phyloP scores from a whole-genome alignment of 2,329 filamentous ascomycete species.

The Talaromyces islandicus region DNA sequence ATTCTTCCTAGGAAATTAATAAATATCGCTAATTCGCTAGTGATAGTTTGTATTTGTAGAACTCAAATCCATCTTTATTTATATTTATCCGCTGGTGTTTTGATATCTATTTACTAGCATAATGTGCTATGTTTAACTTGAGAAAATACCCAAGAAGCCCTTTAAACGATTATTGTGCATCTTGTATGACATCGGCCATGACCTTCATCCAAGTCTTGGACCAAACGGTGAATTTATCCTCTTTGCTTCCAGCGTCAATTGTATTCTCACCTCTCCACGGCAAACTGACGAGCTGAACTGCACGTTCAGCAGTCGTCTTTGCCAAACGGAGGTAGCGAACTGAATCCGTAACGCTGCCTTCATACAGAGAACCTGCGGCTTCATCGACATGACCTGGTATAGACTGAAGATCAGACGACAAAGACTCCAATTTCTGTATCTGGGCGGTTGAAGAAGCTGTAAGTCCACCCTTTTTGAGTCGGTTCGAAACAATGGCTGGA shows the following conservation, averaged over 20 bases:
- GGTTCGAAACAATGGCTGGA: constrained; percentile 36
- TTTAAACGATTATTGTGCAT: constrained; percentile 12
- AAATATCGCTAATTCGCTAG: not conserved
- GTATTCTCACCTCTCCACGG: constrained; percentile 51
- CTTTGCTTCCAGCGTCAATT: constrained; percentile 51
- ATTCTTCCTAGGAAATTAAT: not conserved
- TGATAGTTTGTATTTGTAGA: not conserved
- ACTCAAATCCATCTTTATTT: constrained; percentile 1
- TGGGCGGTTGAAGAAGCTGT: constrained; percentile 13
- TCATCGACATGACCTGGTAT: constrained; percentile 41
- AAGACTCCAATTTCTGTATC: constrained; percentile 26
- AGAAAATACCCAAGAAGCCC: too few species aligned
- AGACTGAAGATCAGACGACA: constrained; percentile 27
- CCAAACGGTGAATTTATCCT: constrained; percentile 78
- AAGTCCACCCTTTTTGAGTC: constrained; percentile 30
- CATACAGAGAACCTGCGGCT: constrained; percentile 40
- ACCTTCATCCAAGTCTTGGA: constrained; percentile 51
- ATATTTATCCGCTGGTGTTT: not conserved
- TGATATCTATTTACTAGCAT: too few species aligned
- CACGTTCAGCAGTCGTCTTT: constrained; percentile 49
- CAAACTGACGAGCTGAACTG: constrained; percentile 63
- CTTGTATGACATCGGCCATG: constrained; percentile 35
- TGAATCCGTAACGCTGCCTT: constrained; percentile 31
- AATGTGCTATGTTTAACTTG: too few species aligned
- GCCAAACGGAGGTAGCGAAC: constrained; percentile 25